Evolutionary conservation across 2,329 filamentous ascomycete species (phyloP).

Genomic region (Sclerotinia sclerotiorum): DNA sequence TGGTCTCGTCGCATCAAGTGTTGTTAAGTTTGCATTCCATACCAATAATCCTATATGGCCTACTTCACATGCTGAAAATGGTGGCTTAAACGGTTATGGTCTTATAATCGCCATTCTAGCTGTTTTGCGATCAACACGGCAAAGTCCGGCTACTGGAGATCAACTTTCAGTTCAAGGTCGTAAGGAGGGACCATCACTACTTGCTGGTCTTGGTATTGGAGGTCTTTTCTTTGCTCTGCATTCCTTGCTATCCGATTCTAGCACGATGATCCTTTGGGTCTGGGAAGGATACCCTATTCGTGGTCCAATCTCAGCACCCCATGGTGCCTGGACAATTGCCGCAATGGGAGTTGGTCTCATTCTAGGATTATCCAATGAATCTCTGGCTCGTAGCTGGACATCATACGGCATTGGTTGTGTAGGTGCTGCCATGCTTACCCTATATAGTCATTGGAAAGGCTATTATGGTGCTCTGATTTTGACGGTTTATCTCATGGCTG

Average conservation of each 20-base stretch:
- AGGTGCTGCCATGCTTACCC: constrained; percentile 76
- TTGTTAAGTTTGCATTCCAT: constrained; percentile 88
- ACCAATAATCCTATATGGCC: constrained; percentile 99
- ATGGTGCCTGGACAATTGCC: constrained; percentile 81
- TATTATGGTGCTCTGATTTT: constrained; percentile 80
- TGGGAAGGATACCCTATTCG: constrained; percentile 95
- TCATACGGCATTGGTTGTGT: constrained; percentile 75
- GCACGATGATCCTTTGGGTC: constrained; percentile 98
- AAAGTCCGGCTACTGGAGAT: constrained; percentile 50
- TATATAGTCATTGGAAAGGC: constrained; percentile 79
- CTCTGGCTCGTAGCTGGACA: constrained; percentile 73
- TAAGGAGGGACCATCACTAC: constrained; percentile 64
- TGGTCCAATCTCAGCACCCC: constrained; percentile 84
- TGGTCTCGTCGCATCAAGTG: constrained; percentile 79
- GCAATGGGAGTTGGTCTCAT: constrained; percentile 83
- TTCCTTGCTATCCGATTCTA: constrained; percentile 91
- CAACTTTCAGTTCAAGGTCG: constrained; percentile 49
- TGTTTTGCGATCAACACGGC: constrained; percentile 71
- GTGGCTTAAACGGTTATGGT: constrained; percentile 87
- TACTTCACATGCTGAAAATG: constrained; percentile 84
- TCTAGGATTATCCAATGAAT: constrained; percentile 71
- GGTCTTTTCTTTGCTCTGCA: constrained; percentile 88
- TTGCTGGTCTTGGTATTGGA: constrained; percentile 76
- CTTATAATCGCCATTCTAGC: constrained; percentile 74
- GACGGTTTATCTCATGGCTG: constrained; percentile 78